Evolutionary conservation across 768 basidiomycete species (phyloP), one percentile per base, ranked within the genome.

Genomic region (Thelephora ganbajun): DNA sequence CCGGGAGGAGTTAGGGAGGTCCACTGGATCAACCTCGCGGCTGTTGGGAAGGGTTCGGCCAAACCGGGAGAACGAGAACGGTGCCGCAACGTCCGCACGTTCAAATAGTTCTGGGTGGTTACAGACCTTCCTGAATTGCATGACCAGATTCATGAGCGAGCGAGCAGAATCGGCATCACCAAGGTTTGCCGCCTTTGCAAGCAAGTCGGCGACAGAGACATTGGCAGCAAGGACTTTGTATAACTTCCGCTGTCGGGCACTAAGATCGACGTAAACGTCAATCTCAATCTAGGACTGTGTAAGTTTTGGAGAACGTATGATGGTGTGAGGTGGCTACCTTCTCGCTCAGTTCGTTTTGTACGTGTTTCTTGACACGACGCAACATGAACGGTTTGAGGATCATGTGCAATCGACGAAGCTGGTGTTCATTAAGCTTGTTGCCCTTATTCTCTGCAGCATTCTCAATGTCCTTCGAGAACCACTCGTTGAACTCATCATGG

Each of bases 71-170:
- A 98, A 96, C 1, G 93, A 85, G 61, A 88, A 89, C 0, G 96
- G 93, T 0, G 93, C 85, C 9, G 84, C 73, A 36, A 99, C 93
- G 61, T 98, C 96, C 22, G 93, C 93, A 13, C 96, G 79, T 61
- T 98, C 92, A 61, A 99, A 99, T 23, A 99, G 73, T 61, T 98
- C 94, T 0, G 96, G 96, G 56, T 99, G 96, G 57, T 97, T 98
- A 72, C 94, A 98, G 53, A 94, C 90, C 72, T 99, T 99, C 55
- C 96, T 82, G 72, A 98, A 98, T 62, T 99, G 96, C 96, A 99
- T 99, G 52, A 99, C 96, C 51, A 99, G 74, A 64, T 98, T 99
- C 94, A 98, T 98, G 51, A 99, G 69, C 6, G 91, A 89, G 46
- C 90, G 81, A 45, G 92, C 90, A 26, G 88, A 89, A 54, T 92